Evolutionary conservation across 768 basidiomycete genomes (phyloP).

Genomic region (Royoungia palumana): DNA sequence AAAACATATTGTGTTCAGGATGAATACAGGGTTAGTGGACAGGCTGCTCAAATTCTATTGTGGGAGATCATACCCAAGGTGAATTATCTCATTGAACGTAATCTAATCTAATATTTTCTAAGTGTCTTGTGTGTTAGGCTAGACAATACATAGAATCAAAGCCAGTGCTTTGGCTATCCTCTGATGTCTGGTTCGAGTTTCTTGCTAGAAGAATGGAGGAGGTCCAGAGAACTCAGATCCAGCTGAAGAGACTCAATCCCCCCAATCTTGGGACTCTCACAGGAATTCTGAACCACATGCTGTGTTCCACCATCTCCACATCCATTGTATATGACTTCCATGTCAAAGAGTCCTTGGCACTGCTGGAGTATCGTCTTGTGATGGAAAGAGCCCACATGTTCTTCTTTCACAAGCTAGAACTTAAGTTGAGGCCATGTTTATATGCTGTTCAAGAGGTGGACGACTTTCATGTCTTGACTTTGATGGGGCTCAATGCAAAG

Average conservation of each 20-base stretch:
- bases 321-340: conserved; percentile 5
- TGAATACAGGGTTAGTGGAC: conserved; percentile 6
- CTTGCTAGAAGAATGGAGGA: neutral
- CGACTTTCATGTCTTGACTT: neutral
- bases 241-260: neutral
- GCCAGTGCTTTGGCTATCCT: conserved; percentile 7
- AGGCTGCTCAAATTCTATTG: neutral
- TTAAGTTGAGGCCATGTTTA: neutral
- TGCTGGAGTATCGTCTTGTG: neutral
- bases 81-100: no score
- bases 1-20: conserved; percentile 3
- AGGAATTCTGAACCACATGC: conserved; percentile 4
- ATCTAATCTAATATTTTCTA: no score
- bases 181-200: conserved; percentile 3
- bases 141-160: neutral
- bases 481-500: no score
- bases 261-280: conserved; percentile 11
- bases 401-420: neutral
- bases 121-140: neutral
- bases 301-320: conserved; percentile 1
- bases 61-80: neutral
- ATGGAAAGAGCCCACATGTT: neutral
- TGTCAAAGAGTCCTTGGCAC: neutral
- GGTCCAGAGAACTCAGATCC: conserved; percentile 2
- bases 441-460: neutral